A percentile compares a stretch with the other conserved stretches of the same genome.
phyloP scores from a whole-genome alignment of 805 yeast species.

The Sugiyamaella marilandica region DNA sequence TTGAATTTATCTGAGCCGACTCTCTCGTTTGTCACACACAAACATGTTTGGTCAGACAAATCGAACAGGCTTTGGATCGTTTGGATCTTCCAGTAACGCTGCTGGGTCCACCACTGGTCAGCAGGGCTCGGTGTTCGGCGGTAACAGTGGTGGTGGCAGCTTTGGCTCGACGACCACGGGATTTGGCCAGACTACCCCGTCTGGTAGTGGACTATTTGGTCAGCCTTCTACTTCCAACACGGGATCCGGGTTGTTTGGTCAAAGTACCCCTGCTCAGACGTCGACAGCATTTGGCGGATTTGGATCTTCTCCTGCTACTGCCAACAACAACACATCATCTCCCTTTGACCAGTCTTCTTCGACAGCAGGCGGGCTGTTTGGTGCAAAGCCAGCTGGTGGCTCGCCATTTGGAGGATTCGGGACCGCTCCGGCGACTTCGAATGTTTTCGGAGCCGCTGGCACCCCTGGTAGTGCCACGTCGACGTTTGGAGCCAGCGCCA shows the following conservation, averaged over 20 bases:
- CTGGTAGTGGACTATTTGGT: constrained; percentile 8
- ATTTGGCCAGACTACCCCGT: constrained; percentile 19
- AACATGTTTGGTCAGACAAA: constrained; percentile 21
- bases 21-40: constrained; percentile 1
- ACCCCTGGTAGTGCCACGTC: constrained; percentile 27
- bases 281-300: constrained; percentile 27
- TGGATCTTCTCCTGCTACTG: constrained; percentile 12
- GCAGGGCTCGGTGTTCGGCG: constrained; percentile 15
- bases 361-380: constrained; percentile 21
- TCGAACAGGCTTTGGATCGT: constrained; percentile 17
- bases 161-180: neutral
- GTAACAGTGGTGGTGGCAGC: constrained; percentile 21
- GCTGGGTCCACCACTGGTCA: neutral
- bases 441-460: constrained; percentile 37
- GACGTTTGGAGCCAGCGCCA: constrained; percentile 29
- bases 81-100: neutral
- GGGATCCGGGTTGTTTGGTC: constrained; percentile 28
- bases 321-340: constrained; percentile 13
- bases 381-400: constrained; percentile 15
- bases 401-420: constrained; percentile 35
- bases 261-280: constrained; percentile 28
- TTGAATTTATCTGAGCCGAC: neutral
- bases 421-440: constrained; percentile 31
- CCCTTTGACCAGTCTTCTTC: constrained; percentile 18
- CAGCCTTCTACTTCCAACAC: neutral